Percentiles rank a stretch among this genome's conserved stretches.
Conservation (phyloP, 2,329 filamentous ascomycete genomes). For the Arachnomyces sp. region DNA sequence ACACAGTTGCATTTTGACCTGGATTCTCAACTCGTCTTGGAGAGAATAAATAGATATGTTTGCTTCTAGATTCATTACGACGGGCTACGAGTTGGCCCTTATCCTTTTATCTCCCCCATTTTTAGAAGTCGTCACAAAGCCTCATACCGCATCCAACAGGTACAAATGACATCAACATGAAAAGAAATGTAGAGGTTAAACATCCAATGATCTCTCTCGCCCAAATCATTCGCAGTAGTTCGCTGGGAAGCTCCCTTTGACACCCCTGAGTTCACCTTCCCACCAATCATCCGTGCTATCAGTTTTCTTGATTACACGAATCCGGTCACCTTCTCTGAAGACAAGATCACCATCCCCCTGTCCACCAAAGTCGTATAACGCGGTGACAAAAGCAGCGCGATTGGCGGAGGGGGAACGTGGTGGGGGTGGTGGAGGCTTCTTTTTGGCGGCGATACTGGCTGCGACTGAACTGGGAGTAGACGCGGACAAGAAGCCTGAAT, state of each 20-base stretch:
- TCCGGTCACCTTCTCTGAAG: conserved; percentile 69
- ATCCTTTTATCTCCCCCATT: no score
- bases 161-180: no score
- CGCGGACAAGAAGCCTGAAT: conserved; percentile 22
- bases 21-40: no score
- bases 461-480: conserved; percentile 36
- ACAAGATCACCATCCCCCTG: conserved; percentile 61
- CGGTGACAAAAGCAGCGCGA: conserved; percentile 53
- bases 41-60: no score
- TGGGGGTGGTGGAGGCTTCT: conserved; percentile 68
- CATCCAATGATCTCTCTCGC: not conserved
- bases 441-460: conserved; percentile 42
- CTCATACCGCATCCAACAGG: no score
- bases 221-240: conserved; percentile 59
- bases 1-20: no score
- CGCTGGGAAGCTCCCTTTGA: conserved; percentile 66
- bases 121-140: no score
- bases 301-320: conserved; percentile 69
- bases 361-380: conserved; percentile 66
- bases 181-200: no score
- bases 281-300: conserved; percentile 79
- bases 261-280: conserved; percentile 65
- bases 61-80: no score
- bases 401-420: conserved; percentile 46
- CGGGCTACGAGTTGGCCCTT: no score